These are phyloP conservation scores for Corymbia citriodora DNA, from an alignment of 441 rosid genomes.

Conservation along the genomic window DNA sequence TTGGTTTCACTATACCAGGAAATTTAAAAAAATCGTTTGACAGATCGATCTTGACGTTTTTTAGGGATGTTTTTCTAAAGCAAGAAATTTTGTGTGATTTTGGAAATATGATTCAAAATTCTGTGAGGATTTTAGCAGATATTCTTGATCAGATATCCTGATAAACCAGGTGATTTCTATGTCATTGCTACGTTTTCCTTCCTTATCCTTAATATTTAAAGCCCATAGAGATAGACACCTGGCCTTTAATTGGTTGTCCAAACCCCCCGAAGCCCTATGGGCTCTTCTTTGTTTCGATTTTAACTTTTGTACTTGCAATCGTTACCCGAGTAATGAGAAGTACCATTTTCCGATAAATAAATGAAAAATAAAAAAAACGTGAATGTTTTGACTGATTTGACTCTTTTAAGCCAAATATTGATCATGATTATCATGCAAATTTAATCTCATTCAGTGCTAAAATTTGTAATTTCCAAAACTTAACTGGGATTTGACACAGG, in stretches of 20 bases:
- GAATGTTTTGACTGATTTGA: background rate
- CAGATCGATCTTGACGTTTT: too few species aligned
- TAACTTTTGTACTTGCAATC: background rate
- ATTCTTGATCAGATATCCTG: too few species aligned
- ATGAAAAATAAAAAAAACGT: too few species aligned
- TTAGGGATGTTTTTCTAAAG: too few species aligned
- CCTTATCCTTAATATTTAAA: background rate
- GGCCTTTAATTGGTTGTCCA: background rate
- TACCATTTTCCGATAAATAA: background rate
- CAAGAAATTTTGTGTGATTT: too few species aligned
- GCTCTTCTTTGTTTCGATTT: background rate
- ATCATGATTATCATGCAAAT: background rate
- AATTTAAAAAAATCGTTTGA: too few species aligned
- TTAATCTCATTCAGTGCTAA: background rate
- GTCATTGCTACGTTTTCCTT: background rate
- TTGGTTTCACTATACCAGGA: too few species aligned
- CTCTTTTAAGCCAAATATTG: background rate
- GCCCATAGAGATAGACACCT: rapidly evolving
- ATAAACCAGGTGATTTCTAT: background rate
- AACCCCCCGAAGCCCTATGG: background rate
- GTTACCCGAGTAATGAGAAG: background rate
- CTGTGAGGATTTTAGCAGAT: too few species aligned
- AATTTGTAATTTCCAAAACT: background rate
- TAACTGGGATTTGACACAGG: background rate
- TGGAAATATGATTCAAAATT: too few species aligned